These are phyloP conservation scores for Coprinellus micaceus DNA, from an alignment of 768 basidiomycete species.

Conservation along the genomic window DNA sequence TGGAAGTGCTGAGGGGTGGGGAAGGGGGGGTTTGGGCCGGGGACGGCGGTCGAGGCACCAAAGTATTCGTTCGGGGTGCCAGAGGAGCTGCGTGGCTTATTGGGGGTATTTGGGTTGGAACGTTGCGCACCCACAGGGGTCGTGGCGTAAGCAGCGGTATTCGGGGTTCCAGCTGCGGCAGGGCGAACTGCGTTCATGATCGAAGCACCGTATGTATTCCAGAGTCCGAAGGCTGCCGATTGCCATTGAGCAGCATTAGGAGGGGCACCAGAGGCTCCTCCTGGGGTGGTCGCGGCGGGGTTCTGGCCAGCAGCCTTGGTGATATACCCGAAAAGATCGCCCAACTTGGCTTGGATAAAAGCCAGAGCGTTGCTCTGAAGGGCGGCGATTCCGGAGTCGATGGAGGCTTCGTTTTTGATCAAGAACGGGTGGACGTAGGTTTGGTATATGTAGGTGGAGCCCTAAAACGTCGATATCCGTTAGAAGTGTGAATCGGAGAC, in stretches of 20 bases:
- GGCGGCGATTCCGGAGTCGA: conserved; percentile 56
- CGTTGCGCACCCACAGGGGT: conserved; percentile 9
- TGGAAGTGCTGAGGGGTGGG: conserved; percentile 36
- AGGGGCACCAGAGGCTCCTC: not conserved
- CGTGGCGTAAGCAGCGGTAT: no score
- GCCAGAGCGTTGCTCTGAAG: conserved; percentile 49
- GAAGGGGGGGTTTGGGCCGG: conserved; percentile 29
- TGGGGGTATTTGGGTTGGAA: conserved; percentile 1
- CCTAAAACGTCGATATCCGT: conserved; percentile 35
- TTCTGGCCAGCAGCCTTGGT: not conserved
- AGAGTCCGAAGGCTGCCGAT: conserved; percentile 31
- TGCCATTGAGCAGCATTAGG: conserved; percentile 21
- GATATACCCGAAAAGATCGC: conserved; percentile 44
- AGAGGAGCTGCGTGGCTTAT: not conserved
- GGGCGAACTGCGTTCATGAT: conserved; percentile 23
- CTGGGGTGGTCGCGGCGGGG: not conserved
- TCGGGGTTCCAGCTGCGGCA: conserved; percentile 6
- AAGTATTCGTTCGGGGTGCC: not conserved
- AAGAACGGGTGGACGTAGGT: conserved; percentile 61
- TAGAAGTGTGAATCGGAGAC: conserved; percentile 3
- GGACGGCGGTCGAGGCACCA: not conserved
- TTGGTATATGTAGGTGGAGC: conserved; percentile 63
- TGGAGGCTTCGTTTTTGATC: conserved; percentile 49
- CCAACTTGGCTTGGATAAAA: conserved; percentile 53
- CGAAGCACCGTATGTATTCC: conserved; percentile 39